Evolutionary conservation across 495 filamentous ascomycete species (phyloP), one percentile per base, ranked within the genome.

Genomic region (Tuber aestivum): DNA sequence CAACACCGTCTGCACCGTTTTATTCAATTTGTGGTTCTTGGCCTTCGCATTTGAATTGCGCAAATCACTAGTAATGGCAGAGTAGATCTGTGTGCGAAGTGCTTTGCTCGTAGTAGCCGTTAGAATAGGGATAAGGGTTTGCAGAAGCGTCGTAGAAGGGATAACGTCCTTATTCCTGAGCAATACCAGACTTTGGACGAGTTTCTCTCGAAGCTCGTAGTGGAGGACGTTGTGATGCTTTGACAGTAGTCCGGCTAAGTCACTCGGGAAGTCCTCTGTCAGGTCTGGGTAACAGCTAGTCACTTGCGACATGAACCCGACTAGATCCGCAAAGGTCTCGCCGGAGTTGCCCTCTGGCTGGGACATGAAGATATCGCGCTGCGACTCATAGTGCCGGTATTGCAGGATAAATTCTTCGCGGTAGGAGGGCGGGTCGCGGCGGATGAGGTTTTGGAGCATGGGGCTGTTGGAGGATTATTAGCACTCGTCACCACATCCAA

Each of bases 121-220:
- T 68, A 98, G 90, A 78, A 99, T 93, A 1, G 96, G 94, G 84
- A 97, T 97, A 20, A 99, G 86, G 2, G 92, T 95, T 75, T 95
- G 92, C 16, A 98, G 86, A 7, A 98, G 87, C 72, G 87, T 89
- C 72, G 90, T 86, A 41, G 94, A 97, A 83, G 97, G 92, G 71
- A 99, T 89, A 37, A 97, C 87, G 35, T 97, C 93, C 84, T 99
- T 99, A 81, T 95, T 93, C 71, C 92, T 88, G 73, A 98, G 84
- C 48, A 99, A 86, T 37, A 94, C 92, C 78, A 99, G 85, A 83
- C 93, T 96, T 42, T 93, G 93, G 1, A 98, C 95, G 74, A 98
- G 88, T 87, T 98, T 98, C 82, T 97, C 96, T 16, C 96, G 87
- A 72, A 98, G 84, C 48, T 97, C 94, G 32, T 88, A 85, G 81